Evolutionary conservation across 371 early-diverging fungal species (phyloP), one percentile per base, ranked within the genome.

Genomic region (Mucor racemosus): DNA sequence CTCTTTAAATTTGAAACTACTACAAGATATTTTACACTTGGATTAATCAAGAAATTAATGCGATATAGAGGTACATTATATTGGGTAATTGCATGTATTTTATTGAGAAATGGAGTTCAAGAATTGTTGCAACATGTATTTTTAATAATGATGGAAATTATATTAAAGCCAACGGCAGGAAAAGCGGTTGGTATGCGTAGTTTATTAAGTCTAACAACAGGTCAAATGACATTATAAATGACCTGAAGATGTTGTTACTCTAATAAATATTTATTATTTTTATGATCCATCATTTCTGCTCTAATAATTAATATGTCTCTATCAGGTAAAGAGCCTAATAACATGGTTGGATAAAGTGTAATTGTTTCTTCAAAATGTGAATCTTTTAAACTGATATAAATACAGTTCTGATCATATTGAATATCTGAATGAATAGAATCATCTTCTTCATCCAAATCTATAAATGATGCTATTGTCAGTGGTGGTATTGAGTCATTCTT

Each of bases 221-320:
- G 74, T 41, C 74, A 74, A 65, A 67, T 71, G 71, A 71, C 71
- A 34, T 38, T 68, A 5, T 68, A 68, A 58, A 42, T 48, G 65
- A 48, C 64, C 58, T 48, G 11, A 9, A 38, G 38, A 38, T 38
- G 38, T 42, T 44, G 44, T 65, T 48, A 65, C 34, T 68, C 64
- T 59, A 68, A 50, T 56, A 33, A 62, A 68, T 68, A 68, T 68
- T 68, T 68, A 62, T 56, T 56, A 42, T 42, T 68, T 58, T 61
- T 61, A 56, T 71, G 71, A 64, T 73, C 69, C 60, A 64, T 67
- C 61, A 59, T 68, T 55, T 72, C 72, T 46, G 68, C 72, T 67
- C 77, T 72, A n/a, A 75, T 62, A 31, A 77, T 69, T 64, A 77
- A 63, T 44, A 77, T 72, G 42, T 77, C 77, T 68, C 73, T 72